Percentiles rank a stretch among this genome's conserved stretches.
These are phyloP conservation scores for Melanomma pulvis-pyrius DNA, from an alignment of 495 filamentous ascomycete genomes.

Conservation along the genomic window DNA sequence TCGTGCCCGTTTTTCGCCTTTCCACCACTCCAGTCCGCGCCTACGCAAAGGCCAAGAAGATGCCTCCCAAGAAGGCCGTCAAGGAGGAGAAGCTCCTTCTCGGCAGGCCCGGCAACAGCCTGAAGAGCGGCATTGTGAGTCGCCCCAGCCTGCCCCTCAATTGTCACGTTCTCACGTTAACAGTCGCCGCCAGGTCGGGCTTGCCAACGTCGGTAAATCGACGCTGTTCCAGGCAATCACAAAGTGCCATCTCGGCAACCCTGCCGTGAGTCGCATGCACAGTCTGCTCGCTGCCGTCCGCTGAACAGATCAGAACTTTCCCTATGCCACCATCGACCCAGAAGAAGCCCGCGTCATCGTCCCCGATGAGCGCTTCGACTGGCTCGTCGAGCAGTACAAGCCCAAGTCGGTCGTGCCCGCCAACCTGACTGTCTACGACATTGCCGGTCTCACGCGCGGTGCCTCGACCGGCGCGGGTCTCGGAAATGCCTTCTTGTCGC, in stretches of 20 bases:
- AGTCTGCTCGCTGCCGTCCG: not conserved
- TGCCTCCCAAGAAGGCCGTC: conserved; percentile 74
- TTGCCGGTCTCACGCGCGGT: conserved; percentile 93
- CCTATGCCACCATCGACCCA: conserved; percentile 97
- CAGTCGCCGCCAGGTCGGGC: conserved; percentile 72
- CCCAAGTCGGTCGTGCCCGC: conserved; percentile 95
- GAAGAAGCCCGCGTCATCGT: conserved; percentile 98
- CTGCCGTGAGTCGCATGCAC: conserved; percentile 64
- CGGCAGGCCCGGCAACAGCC: conserved; percentile 94
- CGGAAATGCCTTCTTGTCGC: conserved; percentile 96
- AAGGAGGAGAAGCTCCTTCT: conserved; percentile 80
- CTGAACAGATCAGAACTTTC: conserved; percentile 74
- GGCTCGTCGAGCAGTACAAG: conserved; percentile 93
- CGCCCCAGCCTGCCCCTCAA: conserved; percentile 41
- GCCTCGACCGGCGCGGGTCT: conserved; percentile 97
- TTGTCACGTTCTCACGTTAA: conserved; percentile 38
- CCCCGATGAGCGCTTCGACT: conserved; percentile 94
- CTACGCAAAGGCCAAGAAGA: conserved; percentile 55
- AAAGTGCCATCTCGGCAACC: conserved; percentile 95
- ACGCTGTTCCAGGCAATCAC: conserved; percentile 99
- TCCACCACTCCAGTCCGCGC: conserved; percentile 41
- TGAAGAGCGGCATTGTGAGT: conserved; percentile 99
- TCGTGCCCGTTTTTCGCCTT: conserved; percentile 24
- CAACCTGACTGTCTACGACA: conserved; percentile 98
- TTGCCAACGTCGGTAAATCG: conserved; percentile 99